Evolutionary conservation across 352 stramenopile genomes (phyloP).

Genomic region (Phytophthora vignae): DNA sequence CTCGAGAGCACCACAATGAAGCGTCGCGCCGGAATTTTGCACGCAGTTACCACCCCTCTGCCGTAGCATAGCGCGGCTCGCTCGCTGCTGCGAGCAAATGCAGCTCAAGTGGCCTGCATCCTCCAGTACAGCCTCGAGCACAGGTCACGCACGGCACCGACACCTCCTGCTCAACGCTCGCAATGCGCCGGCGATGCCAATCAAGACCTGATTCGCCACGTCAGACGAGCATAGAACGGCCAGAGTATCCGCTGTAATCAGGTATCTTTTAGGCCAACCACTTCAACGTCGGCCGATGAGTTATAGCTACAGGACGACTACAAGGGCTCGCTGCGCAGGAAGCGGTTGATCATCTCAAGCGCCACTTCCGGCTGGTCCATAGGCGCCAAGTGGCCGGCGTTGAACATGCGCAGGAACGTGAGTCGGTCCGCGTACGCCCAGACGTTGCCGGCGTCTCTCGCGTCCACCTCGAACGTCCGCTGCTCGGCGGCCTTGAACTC

Average conservation of each 20-base stretch:
- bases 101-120: neutral
- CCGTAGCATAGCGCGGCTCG: neutral
- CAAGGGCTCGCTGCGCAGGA: conserved; percentile 48
- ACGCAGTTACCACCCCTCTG: conserved; percentile 1
- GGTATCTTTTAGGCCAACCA: conserved; percentile 13
- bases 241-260: conserved; percentile 25
- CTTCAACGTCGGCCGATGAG: conserved; percentile 14
- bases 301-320: conserved; percentile 3
- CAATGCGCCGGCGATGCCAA: neutral
- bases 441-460: conserved; percentile 15
- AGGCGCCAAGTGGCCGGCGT: conserved; percentile 63
- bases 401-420: conserved; percentile 60
- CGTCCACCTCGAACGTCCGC: conserved; percentile 22
- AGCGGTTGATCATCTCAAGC: conserved; percentile 66
- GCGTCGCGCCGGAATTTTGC: conserved; percentile 2
- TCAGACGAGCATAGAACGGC: conserved; percentile 21
- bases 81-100: neutral
- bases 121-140: neutral
- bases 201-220: conserved; percentile 15
- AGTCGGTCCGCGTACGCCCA: conserved; percentile 34
- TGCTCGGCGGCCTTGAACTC: conserved; percentile 76
- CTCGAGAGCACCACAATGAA: neutral
- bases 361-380: conserved; percentile 54
- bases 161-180: neutral
- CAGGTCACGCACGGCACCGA: neutral